Evolutionary conservation across 495 filamentous ascomycete species (phyloP), one percentile per base, ranked within the genome.

Genomic region (Lasiosphaeris hirsuta): DNA sequence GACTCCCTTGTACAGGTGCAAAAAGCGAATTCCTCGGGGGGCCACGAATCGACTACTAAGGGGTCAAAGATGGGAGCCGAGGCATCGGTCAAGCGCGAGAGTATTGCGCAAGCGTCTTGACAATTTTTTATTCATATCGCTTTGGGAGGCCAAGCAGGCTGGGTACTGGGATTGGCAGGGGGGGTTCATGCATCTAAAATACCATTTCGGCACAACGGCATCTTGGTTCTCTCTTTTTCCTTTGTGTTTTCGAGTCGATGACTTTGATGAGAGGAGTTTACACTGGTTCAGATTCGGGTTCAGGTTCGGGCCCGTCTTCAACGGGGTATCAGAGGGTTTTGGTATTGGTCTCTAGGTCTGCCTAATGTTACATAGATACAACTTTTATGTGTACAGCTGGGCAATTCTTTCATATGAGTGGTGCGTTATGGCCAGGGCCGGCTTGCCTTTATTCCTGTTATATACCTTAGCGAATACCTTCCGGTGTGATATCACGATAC

Each of bases 51-150:
- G 23, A 30, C 39, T 30, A 37, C 67, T 8, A 65, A 67, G 49
- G 48, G 60, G 9, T 34, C 57, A 7, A 68, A 61, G 46, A 44
- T 68, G 13, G 56, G 43, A 10, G 13, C 63, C 10, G 63, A 61
- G 11, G 57, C 52, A 17, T 14, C 61, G 7, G 42, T 59, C 23
- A 64, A 69, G 47, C 67, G 64, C 19, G 66, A 72, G 14, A 23
- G 57, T 0, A 58, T 67, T 17, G 54, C 69, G 3, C 65, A 65
- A 19, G 65, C 63, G 7, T 69, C 60, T 44, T 70, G 46, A 56
- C 15, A 3, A 10, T 51, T 51, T 19, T 9, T 7, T 37, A 50
- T 5, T 50, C 34, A 33, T 50, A 50, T 33, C 34, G 23, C 34
- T 33, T 48, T 50, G 23, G 46, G 46, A 50, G 46, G 23, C 23